phyloP scores from a whole-genome alignment of 768 basidiomycete genomes.

The Daedaleopsis sinensis region DNA sequence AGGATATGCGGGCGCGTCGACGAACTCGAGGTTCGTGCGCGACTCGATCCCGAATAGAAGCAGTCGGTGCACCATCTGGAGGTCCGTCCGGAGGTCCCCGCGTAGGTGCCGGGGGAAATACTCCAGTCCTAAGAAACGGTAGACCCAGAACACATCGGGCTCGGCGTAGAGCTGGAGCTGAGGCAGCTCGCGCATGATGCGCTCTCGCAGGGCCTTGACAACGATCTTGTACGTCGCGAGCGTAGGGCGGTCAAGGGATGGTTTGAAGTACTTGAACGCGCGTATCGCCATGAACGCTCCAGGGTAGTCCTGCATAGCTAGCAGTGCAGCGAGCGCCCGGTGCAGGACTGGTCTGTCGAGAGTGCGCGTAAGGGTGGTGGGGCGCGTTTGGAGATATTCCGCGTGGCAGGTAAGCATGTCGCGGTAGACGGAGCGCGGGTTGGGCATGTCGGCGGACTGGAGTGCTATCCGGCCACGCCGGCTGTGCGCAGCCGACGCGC shows the following conservation, averaged over 20 bases:
- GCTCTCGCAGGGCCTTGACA: constrained; percentile 17
- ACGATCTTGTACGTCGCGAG: constrained; percentile 23
- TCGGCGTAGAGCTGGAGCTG: background rate
- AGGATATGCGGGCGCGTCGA: constrained; percentile 4
- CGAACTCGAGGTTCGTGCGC: constrained; percentile 16
- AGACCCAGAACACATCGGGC: constrained; percentile 17
- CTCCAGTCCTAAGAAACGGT: constrained; percentile 28
- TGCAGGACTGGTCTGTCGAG: constrained; percentile 37
- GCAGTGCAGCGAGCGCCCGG: constrained; percentile 46
- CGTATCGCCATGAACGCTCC: constrained; percentile 46
- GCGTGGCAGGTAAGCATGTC: constrained; percentile 46
- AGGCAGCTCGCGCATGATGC: constrained; percentile 13
- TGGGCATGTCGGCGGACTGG: too few species aligned
- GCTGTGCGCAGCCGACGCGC: constrained; percentile 21
- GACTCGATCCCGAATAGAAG: constrained; percentile 17
- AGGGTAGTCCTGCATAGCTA: constrained; percentile 48
- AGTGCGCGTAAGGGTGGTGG: constrained; percentile 9
- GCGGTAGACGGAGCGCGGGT: constrained; percentile 20
- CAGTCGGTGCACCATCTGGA: constrained; percentile 19
- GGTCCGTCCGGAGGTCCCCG: constrained; percentile 4
- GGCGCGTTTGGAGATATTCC: constrained; percentile 17
- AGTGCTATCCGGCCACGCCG: background rate
- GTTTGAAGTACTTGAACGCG: constrained; percentile 19
- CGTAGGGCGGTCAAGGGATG: constrained; percentile 1
- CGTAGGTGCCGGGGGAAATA: background rate